Conservation (phyloP, 257 asterid species). For the Solanum piurae region DNA sequence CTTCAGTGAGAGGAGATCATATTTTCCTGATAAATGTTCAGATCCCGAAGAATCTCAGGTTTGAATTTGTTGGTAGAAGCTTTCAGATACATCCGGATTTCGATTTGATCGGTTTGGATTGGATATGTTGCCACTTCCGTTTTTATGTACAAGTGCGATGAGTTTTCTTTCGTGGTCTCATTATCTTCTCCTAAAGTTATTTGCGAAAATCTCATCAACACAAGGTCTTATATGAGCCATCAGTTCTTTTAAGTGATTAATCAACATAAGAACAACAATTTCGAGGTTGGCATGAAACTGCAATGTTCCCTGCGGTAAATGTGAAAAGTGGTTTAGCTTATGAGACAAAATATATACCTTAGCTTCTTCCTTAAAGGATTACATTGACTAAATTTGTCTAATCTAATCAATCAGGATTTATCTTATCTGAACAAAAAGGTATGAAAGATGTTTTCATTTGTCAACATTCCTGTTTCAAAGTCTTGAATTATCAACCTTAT, state of each 20-base stretch:
- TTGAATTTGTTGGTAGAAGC: not conserved
- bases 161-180: not conserved
- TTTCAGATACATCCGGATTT: not conserved
- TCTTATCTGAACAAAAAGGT: not conserved
- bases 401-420: not conserved
- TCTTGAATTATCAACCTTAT: not conserved
- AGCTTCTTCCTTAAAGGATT: not conserved
- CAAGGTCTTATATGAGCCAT: not conserved
- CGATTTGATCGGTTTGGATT: not conserved
- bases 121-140: not conserved
- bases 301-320: not conserved
- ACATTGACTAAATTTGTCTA: not conserved
- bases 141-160: not conserved
- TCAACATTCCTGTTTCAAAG: not conserved
- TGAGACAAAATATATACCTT: not conserved
- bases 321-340: not conserved
- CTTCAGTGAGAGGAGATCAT: slow-evolving; percentile 81
- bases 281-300: not conserved
- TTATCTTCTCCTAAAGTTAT: not conserved
- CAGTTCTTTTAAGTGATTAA: not conserved
- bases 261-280: not conserved
- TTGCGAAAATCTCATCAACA: not conserved
- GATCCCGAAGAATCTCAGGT: slow-evolving; percentile 82
- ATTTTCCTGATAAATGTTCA: slow-evolving; percentile 64
- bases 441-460: not conserved